These are phyloP conservation scores for Leucocoprinus birnbaumii DNA, from an alignment of 768 basidiomycete genomes.

Conservation along the genomic window DNA sequence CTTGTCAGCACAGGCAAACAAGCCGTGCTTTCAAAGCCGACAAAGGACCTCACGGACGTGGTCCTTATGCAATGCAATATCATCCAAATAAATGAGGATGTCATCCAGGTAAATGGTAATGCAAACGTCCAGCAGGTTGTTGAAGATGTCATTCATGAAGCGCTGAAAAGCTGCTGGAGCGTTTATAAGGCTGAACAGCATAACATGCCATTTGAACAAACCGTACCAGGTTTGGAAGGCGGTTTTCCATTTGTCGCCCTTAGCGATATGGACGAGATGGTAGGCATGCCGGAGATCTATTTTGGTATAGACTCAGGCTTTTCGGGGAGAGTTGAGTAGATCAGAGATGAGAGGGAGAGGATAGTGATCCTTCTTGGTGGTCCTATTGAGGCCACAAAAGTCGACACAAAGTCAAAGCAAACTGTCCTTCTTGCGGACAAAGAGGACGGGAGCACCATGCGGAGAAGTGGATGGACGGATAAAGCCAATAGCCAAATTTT, in stretches of 20 bases:
- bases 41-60: constrained; percentile 29
- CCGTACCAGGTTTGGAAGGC: constrained; percentile 25
- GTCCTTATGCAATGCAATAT: constrained; percentile 21
- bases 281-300: constrained; percentile 35
- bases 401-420: constrained; percentile 14
- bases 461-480: too few relatives aligned
- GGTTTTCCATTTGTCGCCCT: constrained; percentile 40
- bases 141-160: constrained; percentile 32
- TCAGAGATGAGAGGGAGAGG: constrained; percentile 29
- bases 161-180: constrained; percentile 31
- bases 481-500: too few relatives aligned
- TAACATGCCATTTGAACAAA: constrained; percentile 33
- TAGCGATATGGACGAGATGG: constrained; percentile 29
- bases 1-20: constrained; percentile 31
- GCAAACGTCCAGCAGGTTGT: constrained; percentile 27
- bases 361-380: constrained; percentile 33
- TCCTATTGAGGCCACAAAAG: constrained; percentile 22
- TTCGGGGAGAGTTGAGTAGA: constrained; percentile 23
- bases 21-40: constrained; percentile 19
- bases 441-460: constrained; percentile 13
- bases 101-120: constrained; percentile 34
- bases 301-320: constrained; percentile 21
- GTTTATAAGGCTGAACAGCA: constrained; percentile 33
- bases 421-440: constrained; percentile 11
- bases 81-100: constrained; percentile 34